Evolutionary conservation across 306 rosid genomes (phyloP), one percentile per base, ranked within the genome.

Genomic region (Vachellia collinsii): DNA sequence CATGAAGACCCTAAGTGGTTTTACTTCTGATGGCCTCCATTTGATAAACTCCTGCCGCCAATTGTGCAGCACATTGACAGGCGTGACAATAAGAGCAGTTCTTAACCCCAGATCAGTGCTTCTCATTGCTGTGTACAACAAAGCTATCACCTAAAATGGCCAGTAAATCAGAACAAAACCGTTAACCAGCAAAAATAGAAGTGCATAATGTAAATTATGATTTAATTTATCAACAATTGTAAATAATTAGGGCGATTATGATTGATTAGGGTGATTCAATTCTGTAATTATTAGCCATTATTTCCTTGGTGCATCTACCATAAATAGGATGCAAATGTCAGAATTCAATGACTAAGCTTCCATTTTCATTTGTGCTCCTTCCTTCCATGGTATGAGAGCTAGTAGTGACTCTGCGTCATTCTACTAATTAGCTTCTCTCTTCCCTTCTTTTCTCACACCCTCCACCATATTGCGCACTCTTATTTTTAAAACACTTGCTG

Each of bases 61-160:
- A 86, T 95, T 95, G 83, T 95, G 98, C 70, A 95, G 90, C 58
- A 95, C 99, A 72, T 95, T 95, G 53, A 95, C 99, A 73, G 99
- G 99, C 53, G 93, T 91, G 82, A 95, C 99, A 76, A 95, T 90
- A 67, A 95, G 97, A 41, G 85, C 97, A 38, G 99, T 93, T 83
- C 92, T 87, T 81, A 95, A 85, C 51, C 99, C 99, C 92, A 95
- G 82, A 81, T 95, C 98, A 39, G 87, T 77, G 87, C 83, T 82
- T 82, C 97, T 90, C 98, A 95, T 93, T 39, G 99, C 98, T 80
- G 98, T 82, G 88, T 95, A 95, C 87, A 95, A 85, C 86, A 95
- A 90, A 81, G 99, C 92, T 82, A 95, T 93, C 48, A 95, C 99
- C 99, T 95, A 85, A 66, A 78, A 51, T 54, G 79, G 79, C 78